Evolutionary conservation across 768 basidiomycete species (phyloP), one percentile per base, ranked within the genome.

Genomic region (Atractiella rhizophila): DNA sequence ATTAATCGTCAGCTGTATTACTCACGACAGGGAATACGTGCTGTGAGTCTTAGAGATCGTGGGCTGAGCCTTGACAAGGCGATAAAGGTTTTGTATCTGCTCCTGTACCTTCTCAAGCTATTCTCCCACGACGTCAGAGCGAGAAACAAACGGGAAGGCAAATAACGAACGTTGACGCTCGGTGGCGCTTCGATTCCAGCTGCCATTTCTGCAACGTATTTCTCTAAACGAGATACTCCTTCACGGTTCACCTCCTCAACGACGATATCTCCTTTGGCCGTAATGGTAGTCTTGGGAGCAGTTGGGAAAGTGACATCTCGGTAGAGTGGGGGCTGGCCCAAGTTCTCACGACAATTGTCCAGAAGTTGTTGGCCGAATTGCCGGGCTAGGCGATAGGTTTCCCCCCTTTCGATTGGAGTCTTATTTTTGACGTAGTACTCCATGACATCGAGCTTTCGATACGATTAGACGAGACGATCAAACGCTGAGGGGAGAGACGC

Each of bases 291-390:
- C 54, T 74, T 73, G 28, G 91, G 91, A 8, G 88, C 91, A 28
- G 88, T 96, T 2, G 91, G 91, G 72, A 98, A 91, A 16, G 88
- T 96, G 21, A 98, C 76, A 66, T 94, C 86, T 63, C 85, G 86
- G 62, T 94, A 91, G 5, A 85, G 63, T 2, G 86, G 86, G n/a
- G 81, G 68, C 46, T 74, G 68, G 13, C 68, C 72, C 23, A 91
- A 58, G 30, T 77, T 78, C 56, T 83, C 80, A 39, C 70, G 67
- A 44, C 78, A 82, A 61, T 98, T 98, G 60, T 91, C 74, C 48
- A 96, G 75, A 38, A 98, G 68, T 54, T 86, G 76, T 55, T 86
- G 81, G 35, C 85, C 91, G 53, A 96, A 94, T 59, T 88, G 76
- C 61, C 94, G 94, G 21, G 82, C 91, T n/a, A 91, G 68, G 54